Conservation (phyloP, 352 stramenopile species). For the Globisporangium camurandrum region DNA sequence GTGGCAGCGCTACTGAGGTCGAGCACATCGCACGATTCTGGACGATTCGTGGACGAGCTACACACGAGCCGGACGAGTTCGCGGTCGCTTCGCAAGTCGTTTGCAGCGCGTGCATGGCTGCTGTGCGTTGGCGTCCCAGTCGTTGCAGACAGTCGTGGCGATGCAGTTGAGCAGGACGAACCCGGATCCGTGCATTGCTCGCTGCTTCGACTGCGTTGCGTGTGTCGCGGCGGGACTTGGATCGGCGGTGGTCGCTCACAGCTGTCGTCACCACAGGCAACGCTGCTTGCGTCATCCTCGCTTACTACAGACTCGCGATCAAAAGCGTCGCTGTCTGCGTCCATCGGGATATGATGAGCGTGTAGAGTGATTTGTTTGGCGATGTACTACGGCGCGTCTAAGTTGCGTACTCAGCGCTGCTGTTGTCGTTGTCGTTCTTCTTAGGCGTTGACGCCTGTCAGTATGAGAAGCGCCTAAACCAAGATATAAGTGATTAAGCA, state of each 20-base stretch:
- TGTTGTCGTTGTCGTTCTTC: too few species aligned
- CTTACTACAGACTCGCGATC: not conserved
- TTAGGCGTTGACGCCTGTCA: too few species aligned
- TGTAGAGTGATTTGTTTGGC: too few species aligned
- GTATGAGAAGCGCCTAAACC: too few species aligned
- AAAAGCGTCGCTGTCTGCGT: not conserved
- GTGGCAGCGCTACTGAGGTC: constrained; percentile 42
- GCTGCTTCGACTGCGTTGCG: constrained; percentile 4
- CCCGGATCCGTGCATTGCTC: not conserved
- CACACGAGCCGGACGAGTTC: constrained; percentile 35
- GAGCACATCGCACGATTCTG: constrained; percentile 22
- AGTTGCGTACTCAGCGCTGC: too few species aligned
- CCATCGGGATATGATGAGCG: too few species aligned
- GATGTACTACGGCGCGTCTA: too few species aligned
- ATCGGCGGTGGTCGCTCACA: constrained; percentile 4
- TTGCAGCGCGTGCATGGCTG: constrained; percentile 15
- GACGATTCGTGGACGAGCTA: constrained; percentile 15
- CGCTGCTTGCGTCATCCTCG: not conserved
- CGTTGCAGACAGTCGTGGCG: not conserved
- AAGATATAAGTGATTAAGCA: too few species aligned
- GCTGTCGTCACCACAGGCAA: not conserved
- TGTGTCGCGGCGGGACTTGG: constrained; percentile 2
- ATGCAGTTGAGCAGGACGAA: constrained; percentile 5
- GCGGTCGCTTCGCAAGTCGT: constrained; percentile 23
- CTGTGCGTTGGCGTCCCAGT: constrained; percentile 7